phyloP scores from a whole-genome alignment of 208 protist genomes.

The Tritrichomonas foetus region DNA sequence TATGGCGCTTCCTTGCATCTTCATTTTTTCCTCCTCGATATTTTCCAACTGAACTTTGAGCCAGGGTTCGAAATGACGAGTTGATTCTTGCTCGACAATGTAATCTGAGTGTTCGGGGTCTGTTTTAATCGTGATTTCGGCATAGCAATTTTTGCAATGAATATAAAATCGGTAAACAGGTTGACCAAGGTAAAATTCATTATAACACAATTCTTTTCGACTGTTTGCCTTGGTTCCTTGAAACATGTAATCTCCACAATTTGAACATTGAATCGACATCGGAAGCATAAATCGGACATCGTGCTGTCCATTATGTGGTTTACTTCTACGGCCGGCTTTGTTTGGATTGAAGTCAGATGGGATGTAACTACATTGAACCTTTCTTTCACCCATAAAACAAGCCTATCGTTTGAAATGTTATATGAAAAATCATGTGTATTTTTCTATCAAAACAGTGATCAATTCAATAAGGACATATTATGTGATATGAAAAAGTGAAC shows the following conservation, averaged over 20 bases:
- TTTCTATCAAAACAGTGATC: no score
- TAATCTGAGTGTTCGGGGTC: conserved; percentile 73
- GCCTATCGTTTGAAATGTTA: neutral
- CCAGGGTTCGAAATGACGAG: conserved; percentile 68
- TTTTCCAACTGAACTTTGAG: conserved; percentile 39
- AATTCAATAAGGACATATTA: no score
- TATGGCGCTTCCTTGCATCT: neutral
- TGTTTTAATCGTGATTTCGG: conserved; percentile 69
- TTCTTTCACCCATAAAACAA: conserved; percentile 2
- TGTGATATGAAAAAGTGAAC: no score
- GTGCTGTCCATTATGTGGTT: conserved; percentile 47
- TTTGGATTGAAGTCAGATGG: conserved; percentile 50
- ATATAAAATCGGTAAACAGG: conserved; percentile 66
- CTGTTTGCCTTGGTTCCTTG: conserved; percentile 69
- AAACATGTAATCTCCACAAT: conserved; percentile 67
- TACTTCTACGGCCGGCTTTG: neutral
- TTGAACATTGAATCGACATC: conserved; percentile 67
- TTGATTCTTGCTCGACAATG: conserved; percentile 57
- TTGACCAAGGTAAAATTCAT: conserved; percentile 66
- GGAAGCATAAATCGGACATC: conserved; percentile 68
- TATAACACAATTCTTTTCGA: conserved; percentile 65
- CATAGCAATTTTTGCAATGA: conserved; percentile 64
- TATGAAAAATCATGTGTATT: no score
- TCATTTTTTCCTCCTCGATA: neutral
- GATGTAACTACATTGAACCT: neutral